Conservation (phyloP, 768 basidiomycete species). For the Leccinum rimulosum region DNA sequence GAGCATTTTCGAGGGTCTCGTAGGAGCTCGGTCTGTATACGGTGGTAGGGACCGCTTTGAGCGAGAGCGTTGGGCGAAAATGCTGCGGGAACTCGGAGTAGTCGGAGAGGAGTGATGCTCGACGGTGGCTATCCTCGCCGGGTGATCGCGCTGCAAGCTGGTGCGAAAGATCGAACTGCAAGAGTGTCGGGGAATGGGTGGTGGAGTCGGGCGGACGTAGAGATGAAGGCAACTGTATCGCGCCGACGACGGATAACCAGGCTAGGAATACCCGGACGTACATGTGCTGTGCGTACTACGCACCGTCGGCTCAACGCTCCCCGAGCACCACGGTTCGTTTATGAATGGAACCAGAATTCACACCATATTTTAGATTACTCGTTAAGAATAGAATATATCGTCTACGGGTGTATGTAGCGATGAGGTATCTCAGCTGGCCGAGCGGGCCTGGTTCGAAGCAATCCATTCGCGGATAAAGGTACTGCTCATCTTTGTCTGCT, state of each 20-base stretch:
- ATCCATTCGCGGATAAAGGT: slow-evolving; percentile 93
- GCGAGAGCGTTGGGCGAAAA: slow-evolving; percentile 15
- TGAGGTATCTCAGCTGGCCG: slow-evolving; percentile 6
- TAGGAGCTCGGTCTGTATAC: slow-evolving; percentile 60
- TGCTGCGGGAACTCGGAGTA: slow-evolving; percentile 7
- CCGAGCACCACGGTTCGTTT: not conserved
- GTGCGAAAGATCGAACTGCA: slow-evolving; percentile 27
- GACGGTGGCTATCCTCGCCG: not conserved
- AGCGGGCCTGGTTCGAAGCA: slow-evolving; percentile 25
- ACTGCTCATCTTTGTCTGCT: slow-evolving; percentile 89
- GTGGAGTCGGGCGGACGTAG: not conserved
- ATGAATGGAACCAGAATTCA: slow-evolving; percentile 1
- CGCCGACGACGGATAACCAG: slow-evolving; percentile 1
- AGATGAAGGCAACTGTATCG: not conserved
- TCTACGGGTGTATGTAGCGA: not conserved
- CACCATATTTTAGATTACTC: slow-evolving; percentile 1
- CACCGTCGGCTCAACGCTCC: not conserved
- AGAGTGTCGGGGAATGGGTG: not conserved
- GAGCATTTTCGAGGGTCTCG: slow-evolving; percentile 48
- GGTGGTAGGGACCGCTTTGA: slow-evolving; percentile 47
- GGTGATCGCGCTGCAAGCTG: slow-evolving; percentile 3
- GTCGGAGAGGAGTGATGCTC: slow-evolving; percentile 3
- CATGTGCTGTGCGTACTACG: slow-evolving; percentile 6
- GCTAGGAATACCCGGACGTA: not conserved
- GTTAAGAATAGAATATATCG: slow-evolving; percentile 5